These are phyloP conservation scores for Vigna nakashimae DNA, from an alignment of 306 rosid genomes.

Conservation along the genomic window DNA sequence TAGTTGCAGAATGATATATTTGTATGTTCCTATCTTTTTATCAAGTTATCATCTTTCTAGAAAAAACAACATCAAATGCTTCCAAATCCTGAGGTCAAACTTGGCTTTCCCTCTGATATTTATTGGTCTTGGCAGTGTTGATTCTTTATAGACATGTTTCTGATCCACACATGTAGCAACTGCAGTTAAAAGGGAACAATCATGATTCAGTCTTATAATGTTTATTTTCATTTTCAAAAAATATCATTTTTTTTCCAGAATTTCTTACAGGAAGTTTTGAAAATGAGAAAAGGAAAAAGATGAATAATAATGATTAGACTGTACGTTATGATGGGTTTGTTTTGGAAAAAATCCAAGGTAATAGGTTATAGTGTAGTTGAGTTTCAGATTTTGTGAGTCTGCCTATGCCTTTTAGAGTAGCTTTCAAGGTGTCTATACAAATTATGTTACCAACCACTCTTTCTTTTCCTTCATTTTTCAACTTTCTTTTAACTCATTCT, in stretches of 20 bases:
- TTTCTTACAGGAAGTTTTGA: background rate
- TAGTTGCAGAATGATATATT: too few relatives aligned
- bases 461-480: constrained; percentile 16
- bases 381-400: background rate
- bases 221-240: background rate
- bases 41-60: too few relatives aligned
- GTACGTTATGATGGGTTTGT: constrained; percentile 15
- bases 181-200: background rate
- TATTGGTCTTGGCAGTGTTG: background rate
- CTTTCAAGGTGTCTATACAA: constrained; percentile 13
- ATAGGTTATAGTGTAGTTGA: background rate
- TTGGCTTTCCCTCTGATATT: background rate
- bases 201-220: background rate
- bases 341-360: constrained; percentile 19
- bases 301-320: background rate
- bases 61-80: too few relatives aligned
- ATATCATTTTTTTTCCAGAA: too few relatives aligned
- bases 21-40: too few relatives aligned
- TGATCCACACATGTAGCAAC: background rate
- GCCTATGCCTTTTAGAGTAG: constrained; percentile 24
- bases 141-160: background rate
- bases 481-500: background rate
- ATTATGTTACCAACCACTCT: constrained; percentile 9
- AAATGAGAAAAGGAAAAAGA: background rate
- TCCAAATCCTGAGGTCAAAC: background rate